A percentile compares a stretch with the other conserved stretches of the same genome.
Conservation (phyloP, 768 basidiomycete species). For the Suillus discolor region DNA sequence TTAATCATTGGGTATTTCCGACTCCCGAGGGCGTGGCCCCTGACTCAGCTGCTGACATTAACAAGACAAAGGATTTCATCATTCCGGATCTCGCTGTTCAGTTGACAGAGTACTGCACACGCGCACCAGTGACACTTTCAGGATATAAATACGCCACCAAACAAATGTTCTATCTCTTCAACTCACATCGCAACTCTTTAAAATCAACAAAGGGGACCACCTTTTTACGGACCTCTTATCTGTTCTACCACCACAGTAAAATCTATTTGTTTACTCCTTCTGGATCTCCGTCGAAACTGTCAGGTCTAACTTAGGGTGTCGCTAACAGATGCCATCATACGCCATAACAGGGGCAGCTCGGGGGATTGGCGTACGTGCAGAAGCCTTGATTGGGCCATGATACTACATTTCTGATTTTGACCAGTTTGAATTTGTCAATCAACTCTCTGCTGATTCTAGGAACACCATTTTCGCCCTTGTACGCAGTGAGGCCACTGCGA, state of each 20-base stretch:
- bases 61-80: background rate
- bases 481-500: constrained; percentile 24
- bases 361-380: constrained; percentile 25
- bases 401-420: background rate
- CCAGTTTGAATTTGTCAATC: constrained; percentile 27
- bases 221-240: too few species aligned
- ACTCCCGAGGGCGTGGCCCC: too few species aligned
- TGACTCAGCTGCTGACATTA: constrained; percentile 3
- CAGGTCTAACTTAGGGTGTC: too few species aligned
- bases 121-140: background rate
- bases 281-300: too few species aligned
- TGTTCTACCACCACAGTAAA: too few species aligned
- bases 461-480: constrained; percentile 31
- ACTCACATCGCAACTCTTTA: too few species aligned
- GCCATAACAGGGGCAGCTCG: constrained; percentile 30
- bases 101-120: background rate
- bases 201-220: too few species aligned
- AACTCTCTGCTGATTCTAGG: constrained; percentile 20
- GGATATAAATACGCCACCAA: too few species aligned
- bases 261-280: too few species aligned
- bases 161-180: too few species aligned
- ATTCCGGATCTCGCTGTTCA: background rate
- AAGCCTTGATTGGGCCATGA: background rate
- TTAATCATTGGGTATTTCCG: background rate
- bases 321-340: constrained; percentile 20